Evolutionary conservation across 2,329 filamentous ascomycete species (phyloP).

Genomic region (Botryotinia globosa): DNA sequence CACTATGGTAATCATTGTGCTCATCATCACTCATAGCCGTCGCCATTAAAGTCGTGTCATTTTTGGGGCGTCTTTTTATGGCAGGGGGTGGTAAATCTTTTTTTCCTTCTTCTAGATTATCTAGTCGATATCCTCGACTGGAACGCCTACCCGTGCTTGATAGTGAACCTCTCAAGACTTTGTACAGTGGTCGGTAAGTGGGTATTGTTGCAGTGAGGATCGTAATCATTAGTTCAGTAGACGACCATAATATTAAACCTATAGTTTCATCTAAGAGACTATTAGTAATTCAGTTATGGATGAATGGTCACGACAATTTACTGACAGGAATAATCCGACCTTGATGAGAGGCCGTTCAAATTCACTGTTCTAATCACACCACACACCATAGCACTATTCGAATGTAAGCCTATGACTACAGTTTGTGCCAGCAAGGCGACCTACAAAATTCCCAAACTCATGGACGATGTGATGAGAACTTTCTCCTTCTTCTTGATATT

Average conservation of each 20-base stretch:
- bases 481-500: conserved; percentile 42
- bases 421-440: neutral
- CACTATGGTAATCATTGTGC: neutral
- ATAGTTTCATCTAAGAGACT: conserved; percentile 30
- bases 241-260: conserved; percentile 47
- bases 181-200: conserved; percentile 34
- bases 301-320: neutral
- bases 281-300: neutral
- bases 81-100: neutral
- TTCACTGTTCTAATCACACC: neutral
- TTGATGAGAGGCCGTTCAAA: neutral
- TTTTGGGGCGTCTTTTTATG: neutral
- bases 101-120: neutral
- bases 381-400: neutral
- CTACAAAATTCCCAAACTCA: conserved; percentile 37
- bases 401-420: neutral
- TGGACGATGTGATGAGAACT: conserved; percentile 39
- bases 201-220: conserved; percentile 38
- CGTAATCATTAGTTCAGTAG: conserved; percentile 38
- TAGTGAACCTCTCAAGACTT: neutral
- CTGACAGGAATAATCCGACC: conserved; percentile 9
- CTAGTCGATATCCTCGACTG: neutral
- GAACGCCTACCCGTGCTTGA: neutral
- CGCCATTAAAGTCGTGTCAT: neutral
- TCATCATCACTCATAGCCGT: neutral